Evolutionary conservation across 495 filamentous ascomycete genomes (phyloP).

Genomic region (Beverwykella pulmonaria): DNA sequence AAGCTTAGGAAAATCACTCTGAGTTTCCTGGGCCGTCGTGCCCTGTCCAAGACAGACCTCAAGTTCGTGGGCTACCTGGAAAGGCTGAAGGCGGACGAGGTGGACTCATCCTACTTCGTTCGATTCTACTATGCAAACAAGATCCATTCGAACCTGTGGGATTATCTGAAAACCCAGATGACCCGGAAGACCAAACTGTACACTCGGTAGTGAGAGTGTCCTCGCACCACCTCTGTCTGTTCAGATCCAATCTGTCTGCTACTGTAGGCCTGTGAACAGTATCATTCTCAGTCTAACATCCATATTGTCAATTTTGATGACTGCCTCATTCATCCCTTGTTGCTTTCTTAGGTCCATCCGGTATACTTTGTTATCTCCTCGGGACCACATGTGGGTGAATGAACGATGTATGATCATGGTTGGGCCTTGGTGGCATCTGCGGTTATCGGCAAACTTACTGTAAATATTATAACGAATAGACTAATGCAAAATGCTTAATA

Average conservation of each 20-base stretch:
- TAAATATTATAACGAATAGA: background rate
- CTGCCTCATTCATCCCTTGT: background rate
- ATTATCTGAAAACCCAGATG: slow-evolving; percentile 34
- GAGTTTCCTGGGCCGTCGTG: slow-evolving; percentile 37
- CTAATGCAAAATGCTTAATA: background rate
- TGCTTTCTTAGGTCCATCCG: background rate
- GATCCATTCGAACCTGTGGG: slow-evolving; percentile 22
- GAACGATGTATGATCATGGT: background rate
- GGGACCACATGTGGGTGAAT: background rate
- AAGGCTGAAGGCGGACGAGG: slow-evolving; percentile 40
- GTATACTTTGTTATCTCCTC: background rate
- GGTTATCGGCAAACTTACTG: background rate
- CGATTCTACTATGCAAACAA: slow-evolving; percentile 22
- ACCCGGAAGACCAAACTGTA: slow-evolving; percentile 40
- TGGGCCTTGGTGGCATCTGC: background rate
- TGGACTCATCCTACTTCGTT: slow-evolving; percentile 9
- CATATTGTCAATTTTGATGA: background rate
- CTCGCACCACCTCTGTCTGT: background rate
- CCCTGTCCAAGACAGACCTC: slow-evolving; percentile 26
- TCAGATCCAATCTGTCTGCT: background rate
- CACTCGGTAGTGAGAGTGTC: background rate
- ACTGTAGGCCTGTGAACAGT: background rate
- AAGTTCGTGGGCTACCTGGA: slow-evolving; percentile 40
- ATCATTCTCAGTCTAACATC: background rate
- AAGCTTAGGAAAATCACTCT: slow-evolving; percentile 38